Evolutionary conservation across 1,284 basidiomycete genomes (phyloP).

Genomic region (Trichosporon inkin): DNA sequence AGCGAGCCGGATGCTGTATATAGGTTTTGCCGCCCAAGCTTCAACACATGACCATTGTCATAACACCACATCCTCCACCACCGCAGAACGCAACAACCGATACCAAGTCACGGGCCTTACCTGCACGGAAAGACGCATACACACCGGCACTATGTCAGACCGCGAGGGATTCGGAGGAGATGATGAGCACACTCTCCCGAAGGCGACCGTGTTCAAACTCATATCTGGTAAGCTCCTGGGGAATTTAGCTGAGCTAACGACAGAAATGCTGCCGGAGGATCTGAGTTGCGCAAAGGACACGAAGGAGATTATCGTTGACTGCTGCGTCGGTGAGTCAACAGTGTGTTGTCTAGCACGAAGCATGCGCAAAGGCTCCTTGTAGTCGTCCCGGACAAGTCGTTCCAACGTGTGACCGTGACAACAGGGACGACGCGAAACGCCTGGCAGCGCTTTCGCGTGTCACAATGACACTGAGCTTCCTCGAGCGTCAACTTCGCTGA

Average conservation of each 20-base stretch:
- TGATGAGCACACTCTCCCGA: slow-evolving; percentile 90
- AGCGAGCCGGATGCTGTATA: neutral
- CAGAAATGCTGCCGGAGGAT: slow-evolving; percentile 84
- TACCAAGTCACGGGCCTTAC: neutral
- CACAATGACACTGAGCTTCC: neutral
- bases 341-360: neutral
- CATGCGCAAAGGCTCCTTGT: neutral
- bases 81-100: neutral
- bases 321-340: slow-evolving; percentile 81
- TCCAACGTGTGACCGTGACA: neutral
- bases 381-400: neutral
- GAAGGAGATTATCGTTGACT: slow-evolving; percentile 92
- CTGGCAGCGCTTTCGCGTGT: no score
- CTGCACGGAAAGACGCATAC: neutral
- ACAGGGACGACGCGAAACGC: neutral
- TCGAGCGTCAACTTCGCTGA: neutral
- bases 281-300: slow-evolving; percentile 93
- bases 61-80: slow-evolving; percentile 1
- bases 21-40: slow-evolving; percentile 4
- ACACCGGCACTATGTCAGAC: slow-evolving; percentile 38
- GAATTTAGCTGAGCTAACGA: no score
- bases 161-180: slow-evolving; percentile 55
- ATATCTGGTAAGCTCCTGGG: slow-evolving; percentile 76
- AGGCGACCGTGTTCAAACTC: slow-evolving; percentile 96
- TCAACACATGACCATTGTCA: slow-evolving; percentile 9